Conservation (phyloP, 1,284 basidiomycete genomes). For the Peniophora sp. region DNA sequence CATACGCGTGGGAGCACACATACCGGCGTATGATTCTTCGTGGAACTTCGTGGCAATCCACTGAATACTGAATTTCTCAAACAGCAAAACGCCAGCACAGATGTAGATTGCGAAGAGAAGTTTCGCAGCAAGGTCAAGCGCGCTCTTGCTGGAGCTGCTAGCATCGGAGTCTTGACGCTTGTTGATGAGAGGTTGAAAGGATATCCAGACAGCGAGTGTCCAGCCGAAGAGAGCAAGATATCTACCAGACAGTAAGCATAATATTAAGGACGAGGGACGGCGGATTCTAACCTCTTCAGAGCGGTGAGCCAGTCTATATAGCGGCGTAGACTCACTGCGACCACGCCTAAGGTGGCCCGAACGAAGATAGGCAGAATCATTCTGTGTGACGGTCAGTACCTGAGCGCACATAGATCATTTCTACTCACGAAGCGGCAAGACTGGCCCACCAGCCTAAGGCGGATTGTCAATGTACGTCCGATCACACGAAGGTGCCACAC, state of each 20-base stretch:
- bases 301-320: constrained; percentile 76
- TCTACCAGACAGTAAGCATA: constrained; percentile 23
- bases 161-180: constrained; percentile 25
- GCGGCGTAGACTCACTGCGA: constrained; percentile 59
- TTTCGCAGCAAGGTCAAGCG: constrained; percentile 48
- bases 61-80: constrained; percentile 85
- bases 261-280: constrained; percentile 2
- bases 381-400: constrained; percentile 21
- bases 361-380: constrained; percentile 49
- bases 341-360: constrained; percentile 60
- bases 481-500: constrained; percentile 10
- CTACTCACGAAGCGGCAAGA: constrained; percentile 53
- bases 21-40: constrained; percentile 78
- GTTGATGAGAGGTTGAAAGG: constrained; percentile 63
- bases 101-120: constrained; percentile 73
- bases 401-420: constrained; percentile 15
- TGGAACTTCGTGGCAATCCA: constrained; percentile 85
- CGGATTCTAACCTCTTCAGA: constrained; percentile 43
- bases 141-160: constrained; percentile 16
- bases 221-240: constrained; percentile 71
- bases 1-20: constrained; percentile 11
- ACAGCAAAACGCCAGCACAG: constrained; percentile 65
- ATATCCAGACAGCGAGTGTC: constrained; percentile 60
- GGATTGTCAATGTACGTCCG: background rate
- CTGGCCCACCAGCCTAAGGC: constrained; percentile 79